phyloP scores from a whole-genome alignment of 2,329 filamentous ascomycete species.

The Alternaria incomplexa region DNA sequence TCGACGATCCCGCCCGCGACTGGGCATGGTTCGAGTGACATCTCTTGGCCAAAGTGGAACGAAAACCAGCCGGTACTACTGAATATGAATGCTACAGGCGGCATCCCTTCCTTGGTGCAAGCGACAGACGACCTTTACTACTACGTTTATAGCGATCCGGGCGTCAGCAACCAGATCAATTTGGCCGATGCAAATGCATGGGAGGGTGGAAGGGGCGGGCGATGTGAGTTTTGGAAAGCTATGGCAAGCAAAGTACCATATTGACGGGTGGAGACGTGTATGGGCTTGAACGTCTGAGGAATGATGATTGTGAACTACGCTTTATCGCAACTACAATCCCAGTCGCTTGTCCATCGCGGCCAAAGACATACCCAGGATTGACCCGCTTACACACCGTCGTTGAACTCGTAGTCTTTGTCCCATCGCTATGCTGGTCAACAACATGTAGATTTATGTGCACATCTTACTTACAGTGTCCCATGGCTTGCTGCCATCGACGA shows the following conservation, averaged over 20 bases:
- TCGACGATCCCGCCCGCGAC: slow-evolving; percentile 25
- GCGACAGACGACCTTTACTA: slow-evolving; percentile 35
- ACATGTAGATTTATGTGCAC: neutral
- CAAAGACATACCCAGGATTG: neutral
- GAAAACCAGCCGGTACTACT: slow-evolving; percentile 24
- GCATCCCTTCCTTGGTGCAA: slow-evolving; percentile 20
- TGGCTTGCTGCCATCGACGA: slow-evolving; percentile 59
- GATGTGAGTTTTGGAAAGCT: slow-evolving; percentile 42
- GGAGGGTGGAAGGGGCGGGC: slow-evolving; percentile 40
- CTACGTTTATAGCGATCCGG: slow-evolving; percentile 38
- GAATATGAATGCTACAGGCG: slow-evolving; percentile 41
- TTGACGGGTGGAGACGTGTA: slow-evolving; percentile 8
- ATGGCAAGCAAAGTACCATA: slow-evolving; percentile 34
- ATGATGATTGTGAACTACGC: neutral
- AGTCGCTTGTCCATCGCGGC: neutral
- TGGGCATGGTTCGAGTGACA: slow-evolving; percentile 17
- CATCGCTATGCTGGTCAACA: slow-evolving; percentile 30
- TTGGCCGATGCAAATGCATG: slow-evolving; percentile 35
- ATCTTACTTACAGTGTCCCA: slow-evolving; percentile 55
- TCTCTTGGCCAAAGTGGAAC: slow-evolving; percentile 39
- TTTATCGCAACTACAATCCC: neutral
- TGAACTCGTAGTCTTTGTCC: slow-evolving; percentile 41
- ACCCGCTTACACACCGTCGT: slow-evolving; percentile 29
- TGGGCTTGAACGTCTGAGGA: neutral
- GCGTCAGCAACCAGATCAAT: slow-evolving; percentile 38